phyloP scores from a whole-genome alignment of 2,329 filamentous ascomycete genomes.

The Colletotrichum sp. region DNA sequence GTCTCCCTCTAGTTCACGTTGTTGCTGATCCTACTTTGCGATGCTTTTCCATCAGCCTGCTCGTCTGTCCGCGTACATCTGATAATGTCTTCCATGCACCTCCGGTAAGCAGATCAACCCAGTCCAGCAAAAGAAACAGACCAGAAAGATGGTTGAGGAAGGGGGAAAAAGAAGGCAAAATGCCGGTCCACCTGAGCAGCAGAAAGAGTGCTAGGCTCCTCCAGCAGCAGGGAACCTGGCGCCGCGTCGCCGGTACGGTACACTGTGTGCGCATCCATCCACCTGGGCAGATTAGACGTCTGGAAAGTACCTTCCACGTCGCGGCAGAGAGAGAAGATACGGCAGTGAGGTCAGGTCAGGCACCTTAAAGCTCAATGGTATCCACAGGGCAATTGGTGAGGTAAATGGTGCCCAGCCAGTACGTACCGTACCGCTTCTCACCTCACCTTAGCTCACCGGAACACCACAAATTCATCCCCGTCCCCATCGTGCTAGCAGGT shows the following conservation, averaged over 20 bases:
- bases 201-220: background rate
- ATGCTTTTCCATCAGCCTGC: background rate
- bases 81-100: background rate
- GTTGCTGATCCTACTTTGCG: background rate
- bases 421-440: background rate
- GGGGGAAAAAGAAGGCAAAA: background rate
- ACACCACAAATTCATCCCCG: constrained; percentile 1
- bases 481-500: background rate
- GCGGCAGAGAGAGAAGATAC: background rate
- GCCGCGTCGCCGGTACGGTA: constrained; percentile 16
- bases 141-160: background rate
- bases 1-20: background rate
- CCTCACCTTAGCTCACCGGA: constrained; percentile 20
- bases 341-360: background rate
- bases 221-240: background rate
- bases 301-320: background rate
- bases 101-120: background rate
- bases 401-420: background rate
- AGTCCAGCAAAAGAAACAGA: background rate
- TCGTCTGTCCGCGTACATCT: background rate
- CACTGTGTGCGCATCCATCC: background rate
- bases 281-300: background rate
- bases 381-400: background rate
- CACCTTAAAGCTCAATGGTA: background rate
- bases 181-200: background rate